Evolutionary conservation across 495 filamentous ascomycete species (phyloP).

Genomic region (Amorphotheca resinae): DNA sequence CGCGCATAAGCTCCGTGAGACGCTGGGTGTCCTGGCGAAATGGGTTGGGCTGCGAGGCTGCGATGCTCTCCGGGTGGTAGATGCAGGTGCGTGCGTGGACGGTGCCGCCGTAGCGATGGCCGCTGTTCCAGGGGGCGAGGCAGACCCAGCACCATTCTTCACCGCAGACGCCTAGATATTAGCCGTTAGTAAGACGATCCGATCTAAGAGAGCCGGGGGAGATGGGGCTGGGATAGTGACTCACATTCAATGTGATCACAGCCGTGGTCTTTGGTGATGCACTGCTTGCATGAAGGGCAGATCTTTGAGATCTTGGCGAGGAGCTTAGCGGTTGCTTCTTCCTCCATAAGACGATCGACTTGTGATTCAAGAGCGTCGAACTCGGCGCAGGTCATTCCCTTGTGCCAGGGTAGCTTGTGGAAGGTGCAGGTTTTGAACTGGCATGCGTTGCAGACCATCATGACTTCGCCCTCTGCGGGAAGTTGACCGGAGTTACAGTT

Average conservation of each 20-base stretch:
- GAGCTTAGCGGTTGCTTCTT: constrained; percentile 27
- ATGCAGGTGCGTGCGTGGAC: constrained; percentile 15
- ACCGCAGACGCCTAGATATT: too few relatives aligned
- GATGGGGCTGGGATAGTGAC: too few relatives aligned
- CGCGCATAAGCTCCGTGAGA: constrained; percentile 4
- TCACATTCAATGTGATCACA: constrained; percentile 39
- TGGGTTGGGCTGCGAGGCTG: background rate
- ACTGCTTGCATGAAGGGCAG: constrained; percentile 33
- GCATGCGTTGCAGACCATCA: constrained; percentile 30
- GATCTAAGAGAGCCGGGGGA: background rate
- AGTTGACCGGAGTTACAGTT: background rate
- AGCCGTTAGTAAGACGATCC: constrained; percentile 20
- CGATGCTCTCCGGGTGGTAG: constrained; percentile 5
- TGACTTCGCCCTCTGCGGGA: constrained; percentile 5
- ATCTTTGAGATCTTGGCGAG: constrained; percentile 27
- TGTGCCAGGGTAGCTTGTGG: constrained; percentile 36
- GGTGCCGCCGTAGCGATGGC: constrained; percentile 18
- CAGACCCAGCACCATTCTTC: constrained; percentile 37
- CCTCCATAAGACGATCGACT: constrained; percentile 21
- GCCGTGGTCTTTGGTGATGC: constrained; percentile 30
- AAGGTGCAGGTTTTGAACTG: constrained; percentile 26
- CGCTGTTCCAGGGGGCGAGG: constrained; percentile 28
- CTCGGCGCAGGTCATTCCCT: constrained; percentile 33
- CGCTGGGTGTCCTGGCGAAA: background rate
- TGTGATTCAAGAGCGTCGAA: constrained; percentile 26